Base-by-base conservation (phyloP, 2,329 filamentous ascomycete genomes). In the Albophoma yamanashiensis region DNA sequence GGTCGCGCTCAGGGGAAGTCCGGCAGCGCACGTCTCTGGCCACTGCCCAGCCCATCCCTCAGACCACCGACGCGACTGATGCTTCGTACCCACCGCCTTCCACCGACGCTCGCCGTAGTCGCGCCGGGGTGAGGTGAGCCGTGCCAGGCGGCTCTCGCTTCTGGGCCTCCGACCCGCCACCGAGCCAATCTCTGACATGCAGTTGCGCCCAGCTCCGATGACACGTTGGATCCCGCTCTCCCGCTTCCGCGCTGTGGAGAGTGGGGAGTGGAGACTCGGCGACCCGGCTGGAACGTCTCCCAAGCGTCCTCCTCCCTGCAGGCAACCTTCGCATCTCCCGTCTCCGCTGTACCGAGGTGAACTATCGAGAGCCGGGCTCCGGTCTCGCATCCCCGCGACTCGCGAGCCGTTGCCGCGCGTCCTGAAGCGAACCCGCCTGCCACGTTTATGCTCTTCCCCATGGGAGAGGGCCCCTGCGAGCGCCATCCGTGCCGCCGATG, bases 201-300 rank as follows among this genome's bases (percentile, higher is more conserved):
- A 52, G 47, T n/a, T 34, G 27, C 15, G 27, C 15, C 27, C 47
- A 31, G 27, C 47, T 34, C 47, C 47, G 17, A 50, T 60, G 58
- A 58, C 55, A 62, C 60, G 60, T 62, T 62, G 56, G 60, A 60
- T 60, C 55, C 60, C 60, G 39, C 60, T 58, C 55, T 58, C 20
- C 60, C 58, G 58, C 39, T 40, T 22, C 57, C 36, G 36, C 31
- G 15, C 4, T 39, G 53, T 58, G 47, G 50, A 42, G 22, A 56
- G 53, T 58, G 47, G 50, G 38, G 22, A 56, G 53, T 58, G 47
- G 50, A 42, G 22, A 56, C 42, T n/a, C 55, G 7, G 50, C 50
- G 7, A 31, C 0, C 22, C 34, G 50, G n/a, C n/a, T 53, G 50
- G 50, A 36, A 53, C 47, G 25, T 27, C n/a, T 45, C 42, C 42